Evolutionary conservation across 2,329 filamentous ascomycete genomes (phyloP).

Genomic region (Myriosclerotinia scirpicola): DNA sequence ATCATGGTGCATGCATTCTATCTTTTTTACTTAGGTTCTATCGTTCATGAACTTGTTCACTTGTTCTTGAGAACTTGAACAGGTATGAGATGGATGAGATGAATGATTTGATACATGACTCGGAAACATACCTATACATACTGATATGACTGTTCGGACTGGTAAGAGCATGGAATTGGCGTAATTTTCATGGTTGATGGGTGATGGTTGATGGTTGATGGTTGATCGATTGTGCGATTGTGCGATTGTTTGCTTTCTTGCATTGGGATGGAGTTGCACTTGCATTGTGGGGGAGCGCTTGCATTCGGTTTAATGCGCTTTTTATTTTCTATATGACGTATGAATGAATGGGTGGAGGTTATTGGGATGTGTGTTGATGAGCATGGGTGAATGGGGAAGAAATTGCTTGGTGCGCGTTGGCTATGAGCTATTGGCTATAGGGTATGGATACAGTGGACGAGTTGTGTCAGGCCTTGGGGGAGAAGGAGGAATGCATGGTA

Average conservation of each 20-base stretch:
- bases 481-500: not conserved
- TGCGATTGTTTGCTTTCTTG: not conserved
- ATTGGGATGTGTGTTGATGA: not conserved
- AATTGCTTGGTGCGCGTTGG: not conserved
- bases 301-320: not conserved
- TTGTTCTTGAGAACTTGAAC: not conserved
- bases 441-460: not conserved
- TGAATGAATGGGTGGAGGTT: not conserved
- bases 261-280: constrained; percentile 16
- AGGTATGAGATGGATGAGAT: not conserved
- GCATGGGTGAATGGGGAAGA: not conserved
- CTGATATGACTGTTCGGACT: not conserved
- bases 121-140: not conserved
- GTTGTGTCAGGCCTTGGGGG: not conserved
- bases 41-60: constrained; percentile 9
- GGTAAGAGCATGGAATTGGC: constrained; percentile 15
- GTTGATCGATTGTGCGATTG: not conserved
- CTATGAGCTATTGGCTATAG: not conserved
- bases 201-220: constrained; percentile 1
- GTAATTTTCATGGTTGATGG: constrained; percentile 5
- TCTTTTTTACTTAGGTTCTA: constrained; percentile 3
- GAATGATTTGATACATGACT: constrained; percentile 3
- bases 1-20: constrained; percentile 12
- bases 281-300: not conserved
- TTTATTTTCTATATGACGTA: constrained; percentile 5